These are phyloP conservation scores for Dendrobium officinale DNA, from an alignment of 106 monocot species.

Conservation along the genomic window DNA sequence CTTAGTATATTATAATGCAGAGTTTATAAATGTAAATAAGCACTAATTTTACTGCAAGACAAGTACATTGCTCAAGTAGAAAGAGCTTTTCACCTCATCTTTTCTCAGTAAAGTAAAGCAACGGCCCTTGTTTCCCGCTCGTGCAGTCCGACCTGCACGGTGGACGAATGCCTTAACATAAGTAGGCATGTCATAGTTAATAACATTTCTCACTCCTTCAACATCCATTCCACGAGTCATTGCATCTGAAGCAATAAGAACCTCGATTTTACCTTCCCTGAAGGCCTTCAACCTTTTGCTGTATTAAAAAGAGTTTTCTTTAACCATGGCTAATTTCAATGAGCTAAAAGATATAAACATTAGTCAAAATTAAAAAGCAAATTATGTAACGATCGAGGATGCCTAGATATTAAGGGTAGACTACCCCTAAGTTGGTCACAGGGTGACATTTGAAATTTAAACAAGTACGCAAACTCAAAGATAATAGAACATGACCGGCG, in stretches of 20 bases:
- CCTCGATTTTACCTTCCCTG: conserved; percentile 64
- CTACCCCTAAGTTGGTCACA: neutral
- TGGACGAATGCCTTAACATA: conserved; percentile 85
- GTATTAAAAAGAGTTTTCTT: conserved; percentile 6
- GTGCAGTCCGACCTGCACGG: conserved; percentile 89
- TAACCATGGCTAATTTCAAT: neutral
- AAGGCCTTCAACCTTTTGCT: conserved; percentile 79
- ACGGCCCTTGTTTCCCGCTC: conserved; percentile 64
- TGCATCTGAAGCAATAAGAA: conserved; percentile 84
- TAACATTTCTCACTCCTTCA: conserved; percentile 76
- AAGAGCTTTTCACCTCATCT: conserved; percentile 50
- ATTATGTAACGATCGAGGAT: neutral
- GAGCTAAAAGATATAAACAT: neutral
- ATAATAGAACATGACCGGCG: neutral
- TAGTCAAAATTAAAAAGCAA: neutral
- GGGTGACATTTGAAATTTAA: neutral
- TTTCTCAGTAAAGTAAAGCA: conserved; percentile 84
- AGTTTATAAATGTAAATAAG: neutral
- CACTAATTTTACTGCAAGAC: neutral
- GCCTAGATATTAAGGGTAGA: neutral
- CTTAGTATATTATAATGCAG: neutral
- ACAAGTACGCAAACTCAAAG: neutral
- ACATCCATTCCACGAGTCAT: conserved; percentile 96
- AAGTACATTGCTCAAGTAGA: neutral
- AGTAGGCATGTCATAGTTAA: conserved; percentile 87